phyloP scores from a whole-genome alignment of 371 early-diverging fungal genomes.

The Nematocida ironsii region DNA sequence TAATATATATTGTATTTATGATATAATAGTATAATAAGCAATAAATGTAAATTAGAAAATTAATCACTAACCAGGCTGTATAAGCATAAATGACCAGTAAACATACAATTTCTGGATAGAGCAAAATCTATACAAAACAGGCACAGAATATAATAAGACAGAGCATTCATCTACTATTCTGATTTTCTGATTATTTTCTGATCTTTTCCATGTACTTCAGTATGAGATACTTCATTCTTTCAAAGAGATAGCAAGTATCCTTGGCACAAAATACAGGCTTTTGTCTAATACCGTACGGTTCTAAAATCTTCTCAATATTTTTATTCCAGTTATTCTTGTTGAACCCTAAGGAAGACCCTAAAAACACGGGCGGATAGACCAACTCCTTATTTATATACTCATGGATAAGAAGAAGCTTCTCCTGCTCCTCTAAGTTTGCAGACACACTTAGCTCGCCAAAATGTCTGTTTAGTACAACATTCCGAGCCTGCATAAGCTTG shows the following conservation, averaged over 20 bases:
- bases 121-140: too few species aligned
- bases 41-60: too few species aligned
- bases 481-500: conserved; percentile 35
- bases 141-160: too few species aligned
- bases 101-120: too few species aligned
- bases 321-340: conserved; percentile 65
- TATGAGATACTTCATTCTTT: conserved; percentile 66
- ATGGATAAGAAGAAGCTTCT: conserved; percentile 53
- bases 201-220: conserved; percentile 60
- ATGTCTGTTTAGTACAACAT: conserved; percentile 32
- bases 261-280: conserved; percentile 55
- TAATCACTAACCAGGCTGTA: too few species aligned
- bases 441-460: conserved; percentile 51
- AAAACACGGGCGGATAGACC: conserved; percentile 55
- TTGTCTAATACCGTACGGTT: conserved; percentile 59
- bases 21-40: too few species aligned
- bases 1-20: too few species aligned
- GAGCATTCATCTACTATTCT: background rate
- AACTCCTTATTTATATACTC: conserved; percentile 58
- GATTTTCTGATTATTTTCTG: conserved; percentile 43
- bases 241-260: conserved; percentile 64
- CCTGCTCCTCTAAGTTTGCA: conserved; percentile 47
- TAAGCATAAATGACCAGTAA: too few species aligned
- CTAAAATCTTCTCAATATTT: conserved; percentile 60
- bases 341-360: conserved; percentile 57